Conservation (phyloP, 2,329 filamentous ascomycete species). For the Talaromyces sp. region DNA sequence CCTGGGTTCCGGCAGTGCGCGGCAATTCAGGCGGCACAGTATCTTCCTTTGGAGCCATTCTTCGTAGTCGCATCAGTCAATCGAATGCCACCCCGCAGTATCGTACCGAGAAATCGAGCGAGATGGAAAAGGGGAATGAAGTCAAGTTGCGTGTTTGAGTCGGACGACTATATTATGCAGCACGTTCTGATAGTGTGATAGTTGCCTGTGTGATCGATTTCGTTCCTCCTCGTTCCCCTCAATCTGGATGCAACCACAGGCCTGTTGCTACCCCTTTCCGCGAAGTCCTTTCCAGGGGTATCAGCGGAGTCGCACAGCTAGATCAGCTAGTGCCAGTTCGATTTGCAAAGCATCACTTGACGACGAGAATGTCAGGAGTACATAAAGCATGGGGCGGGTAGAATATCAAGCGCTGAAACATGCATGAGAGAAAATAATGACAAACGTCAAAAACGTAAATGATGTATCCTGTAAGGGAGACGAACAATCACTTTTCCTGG, state of each 20-base stretch:
- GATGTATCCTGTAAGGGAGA: not conserved
- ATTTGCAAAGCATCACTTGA: constrained; percentile 7
- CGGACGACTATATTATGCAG: not conserved
- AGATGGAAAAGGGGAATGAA: not conserved
- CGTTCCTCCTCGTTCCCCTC: not conserved
- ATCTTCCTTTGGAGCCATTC: constrained; percentile 8
- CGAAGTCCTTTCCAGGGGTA: constrained; percentile 13
- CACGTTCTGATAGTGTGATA: constrained; percentile 5
- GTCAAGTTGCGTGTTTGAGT: not conserved
- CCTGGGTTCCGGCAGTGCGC: constrained; percentile 2
- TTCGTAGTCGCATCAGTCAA: not conserved
- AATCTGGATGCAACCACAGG: not conserved
- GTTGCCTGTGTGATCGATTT: not conserved
- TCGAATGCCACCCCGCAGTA: not conserved
- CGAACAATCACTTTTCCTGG: not conserved
- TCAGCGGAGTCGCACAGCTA: constrained; percentile 3
- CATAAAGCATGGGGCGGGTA: not conserved
- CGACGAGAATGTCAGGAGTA: not conserved
- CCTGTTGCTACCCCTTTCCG: constrained; percentile 12
- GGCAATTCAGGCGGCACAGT: not conserved
- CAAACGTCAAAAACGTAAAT: not conserved
- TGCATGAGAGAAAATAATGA: not conserved
- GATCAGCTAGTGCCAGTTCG: not conserved
- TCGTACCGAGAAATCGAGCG: not conserved
- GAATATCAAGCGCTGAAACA: not conserved